These are phyloP conservation scores for Dictyostelium capitatum DNA, from an alignment of 78 protist species.

Conservation along the genomic window DNA sequence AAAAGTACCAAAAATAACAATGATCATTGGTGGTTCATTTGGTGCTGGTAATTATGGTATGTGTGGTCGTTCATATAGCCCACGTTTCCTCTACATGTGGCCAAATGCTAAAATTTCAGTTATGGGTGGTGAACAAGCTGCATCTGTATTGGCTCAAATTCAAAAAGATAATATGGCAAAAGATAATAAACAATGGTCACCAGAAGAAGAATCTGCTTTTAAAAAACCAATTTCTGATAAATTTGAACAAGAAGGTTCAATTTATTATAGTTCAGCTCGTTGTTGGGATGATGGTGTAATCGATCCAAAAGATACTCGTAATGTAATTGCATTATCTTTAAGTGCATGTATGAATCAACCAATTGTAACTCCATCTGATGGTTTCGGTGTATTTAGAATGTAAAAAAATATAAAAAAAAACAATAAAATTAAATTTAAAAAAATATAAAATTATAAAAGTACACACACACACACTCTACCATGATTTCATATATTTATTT, in stretches of 20 bases:
- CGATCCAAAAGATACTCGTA: constrained; percentile 91
- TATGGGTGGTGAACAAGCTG: constrained; percentile 99
- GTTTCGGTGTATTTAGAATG: constrained; percentile 78
- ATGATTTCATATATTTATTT: too few relatives aligned
- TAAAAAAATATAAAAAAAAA: constrained; percentile 7
- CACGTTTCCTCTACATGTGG: constrained; percentile 98
- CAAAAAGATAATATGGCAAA: constrained; percentile 78
- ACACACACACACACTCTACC: too few relatives aligned
- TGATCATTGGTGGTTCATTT: constrained; percentile 97
- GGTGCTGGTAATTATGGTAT: constrained; percentile 99
- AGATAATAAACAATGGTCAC: constrained; percentile 75
- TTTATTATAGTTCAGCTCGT: constrained; percentile 94
- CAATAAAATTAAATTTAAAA: neutral
- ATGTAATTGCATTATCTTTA: constrained; percentile 91
- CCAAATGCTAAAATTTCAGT: constrained; percentile 97
- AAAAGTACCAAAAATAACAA: constrained; percentile 97
- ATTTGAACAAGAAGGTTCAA: constrained; percentile 93
- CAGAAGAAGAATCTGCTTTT: constrained; percentile 82
- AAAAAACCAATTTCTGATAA: constrained; percentile 81
- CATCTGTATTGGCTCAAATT: constrained; percentile 80
- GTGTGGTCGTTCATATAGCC: constrained; percentile 97
- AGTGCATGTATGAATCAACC: constrained; percentile 88
- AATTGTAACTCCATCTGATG: constrained; percentile 58
- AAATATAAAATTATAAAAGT: too few relatives aligned
- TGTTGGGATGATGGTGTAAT: constrained; percentile 99